A percentile compares a stretch with the other conserved stretches of the same genome.
Evolutionary conservation across 169 alveolate genomes (phyloP).

Genomic region (Neospora caninum): DNA sequence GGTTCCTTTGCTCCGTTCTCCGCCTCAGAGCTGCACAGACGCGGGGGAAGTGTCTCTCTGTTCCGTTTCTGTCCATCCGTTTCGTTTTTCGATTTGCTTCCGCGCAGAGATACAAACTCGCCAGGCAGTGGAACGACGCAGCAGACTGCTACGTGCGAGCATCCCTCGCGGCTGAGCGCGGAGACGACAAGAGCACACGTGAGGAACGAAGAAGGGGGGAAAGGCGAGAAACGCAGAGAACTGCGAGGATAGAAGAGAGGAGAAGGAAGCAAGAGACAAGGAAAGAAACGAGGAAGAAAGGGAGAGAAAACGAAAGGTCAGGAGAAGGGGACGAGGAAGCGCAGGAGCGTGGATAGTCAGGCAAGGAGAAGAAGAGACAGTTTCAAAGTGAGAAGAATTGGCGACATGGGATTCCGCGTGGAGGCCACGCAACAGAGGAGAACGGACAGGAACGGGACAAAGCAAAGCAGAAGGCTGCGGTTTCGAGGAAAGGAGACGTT

Average conservation of each 20-base stretch:
- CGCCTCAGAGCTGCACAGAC: too few relatives aligned
- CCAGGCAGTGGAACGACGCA: constrained; percentile 18
- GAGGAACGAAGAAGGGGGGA: neutral
- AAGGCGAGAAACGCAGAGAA: neutral
- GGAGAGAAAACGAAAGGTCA: neutral
- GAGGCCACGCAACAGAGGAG: too few relatives aligned
- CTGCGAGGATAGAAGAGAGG: neutral
- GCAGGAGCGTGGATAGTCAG: too few relatives aligned
- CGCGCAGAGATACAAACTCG: constrained; percentile 36
- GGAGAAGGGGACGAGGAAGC: neutral
- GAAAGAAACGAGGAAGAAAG: neutral
- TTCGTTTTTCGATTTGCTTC: neutral
- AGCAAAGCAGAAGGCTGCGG: too few relatives aligned
- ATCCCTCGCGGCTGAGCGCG: constrained; percentile 37
- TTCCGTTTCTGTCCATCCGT: neutral
- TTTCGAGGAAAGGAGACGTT: too few relatives aligned
- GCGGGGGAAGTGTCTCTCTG: too few relatives aligned
- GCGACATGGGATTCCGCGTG: too few relatives aligned
- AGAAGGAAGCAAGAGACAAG: neutral
- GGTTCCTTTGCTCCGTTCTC: too few relatives aligned
- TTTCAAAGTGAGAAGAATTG: too few relatives aligned
- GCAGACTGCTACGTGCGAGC: constrained; percentile 44
- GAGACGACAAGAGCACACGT: constrained; percentile 20
- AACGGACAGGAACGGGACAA: too few relatives aligned
- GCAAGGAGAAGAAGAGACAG: neutral